Evolutionary conservation across 495 filamentous ascomycete genomes (phyloP), one percentile per base, ranked within the genome.

Genomic region (Penicillium cinerascens): DNA sequence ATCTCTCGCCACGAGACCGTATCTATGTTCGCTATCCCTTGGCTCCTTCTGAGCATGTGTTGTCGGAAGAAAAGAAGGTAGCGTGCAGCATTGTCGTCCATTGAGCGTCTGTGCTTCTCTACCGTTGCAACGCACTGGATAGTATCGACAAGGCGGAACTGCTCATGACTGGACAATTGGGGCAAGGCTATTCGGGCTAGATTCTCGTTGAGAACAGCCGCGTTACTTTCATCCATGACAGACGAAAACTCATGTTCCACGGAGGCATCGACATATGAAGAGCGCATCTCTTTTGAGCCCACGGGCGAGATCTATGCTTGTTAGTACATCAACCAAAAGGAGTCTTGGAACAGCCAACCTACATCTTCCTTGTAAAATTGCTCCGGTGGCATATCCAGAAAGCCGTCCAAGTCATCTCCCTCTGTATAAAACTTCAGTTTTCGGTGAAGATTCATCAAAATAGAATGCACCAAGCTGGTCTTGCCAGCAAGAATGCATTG

Each of bases 11-110:
- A 99, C 4, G 88, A 87, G 56, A 97, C 82, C 17, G 82, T 77
- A 6, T 84, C 80, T 63, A 82, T 83, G 56, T 79, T 81, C 7
- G 81, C 65, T 16, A 76, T 61, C n/a, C 73, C 74, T 60, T 84
- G 79, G 23, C 78, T 76, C 67, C 79, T 86, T 26, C 85, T 80
- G 33, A 97, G 73, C 49, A 84, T 86, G 64, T 93, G 85, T 55
- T 95, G 89, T 15, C 88, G 79, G 73, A 95, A 95, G 67, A 93
- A 95, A 21, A 96, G 75, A 68, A 96, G 80, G 68, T 89, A 97
- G 35, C 88, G 81, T n/a, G 88, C 86, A 10, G 88, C 92, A 66
- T 95, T 96, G 60, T 89, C 88, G 67, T 97, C 92, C 73, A 96
- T 89, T 13, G 92, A 95, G 4, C 91, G 81, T 36, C 89, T 80